A percentile compares a stretch with the other conserved stretches of the same genome.
Evolutionary conservation across 1,284 basidiomycete species (phyloP).

Genomic region (Ceratobasidium sp.): DNA sequence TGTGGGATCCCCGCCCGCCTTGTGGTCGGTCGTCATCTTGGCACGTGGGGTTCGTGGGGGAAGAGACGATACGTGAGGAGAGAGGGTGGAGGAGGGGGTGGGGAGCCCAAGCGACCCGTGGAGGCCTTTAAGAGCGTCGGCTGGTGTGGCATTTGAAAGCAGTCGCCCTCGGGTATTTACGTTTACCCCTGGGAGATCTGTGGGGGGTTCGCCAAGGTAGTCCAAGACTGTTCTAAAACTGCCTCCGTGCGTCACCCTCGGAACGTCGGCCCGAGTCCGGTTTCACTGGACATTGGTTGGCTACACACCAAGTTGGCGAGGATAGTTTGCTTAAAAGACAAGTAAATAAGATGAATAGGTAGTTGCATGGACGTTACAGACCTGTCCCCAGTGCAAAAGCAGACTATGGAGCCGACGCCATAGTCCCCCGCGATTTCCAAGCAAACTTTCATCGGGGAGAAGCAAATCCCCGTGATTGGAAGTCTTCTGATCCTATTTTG

Average conservation of each 20-base stretch:
- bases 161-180: constrained; percentile 12
- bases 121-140: constrained; percentile 32
- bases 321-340: background rate
- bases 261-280: background rate
- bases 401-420: background rate
- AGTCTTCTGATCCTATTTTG: background rate
- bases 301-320: no score
- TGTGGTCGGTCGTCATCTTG: constrained; percentile 11
- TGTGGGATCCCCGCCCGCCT: constrained; percentile 8
- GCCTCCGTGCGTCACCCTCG: background rate
- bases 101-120: constrained; percentile 10
- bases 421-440: background rate
- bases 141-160: background rate
- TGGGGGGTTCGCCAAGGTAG: background rate
- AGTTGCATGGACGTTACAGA: no score
- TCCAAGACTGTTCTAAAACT: constrained; percentile 13
- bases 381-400: background rate
- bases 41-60: background rate
- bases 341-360: background rate
- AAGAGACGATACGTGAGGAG: constrained; percentile 11
- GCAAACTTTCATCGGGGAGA: background rate
- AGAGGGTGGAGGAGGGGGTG: constrained; percentile 16
- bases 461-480: background rate
- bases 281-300: background rate
- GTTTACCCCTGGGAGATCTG: constrained; percentile 12